These are phyloP conservation scores for Bondarzewia mesenterica DNA, from an alignment of 1,284 basidiomycete species.

Conservation along the genomic window DNA sequence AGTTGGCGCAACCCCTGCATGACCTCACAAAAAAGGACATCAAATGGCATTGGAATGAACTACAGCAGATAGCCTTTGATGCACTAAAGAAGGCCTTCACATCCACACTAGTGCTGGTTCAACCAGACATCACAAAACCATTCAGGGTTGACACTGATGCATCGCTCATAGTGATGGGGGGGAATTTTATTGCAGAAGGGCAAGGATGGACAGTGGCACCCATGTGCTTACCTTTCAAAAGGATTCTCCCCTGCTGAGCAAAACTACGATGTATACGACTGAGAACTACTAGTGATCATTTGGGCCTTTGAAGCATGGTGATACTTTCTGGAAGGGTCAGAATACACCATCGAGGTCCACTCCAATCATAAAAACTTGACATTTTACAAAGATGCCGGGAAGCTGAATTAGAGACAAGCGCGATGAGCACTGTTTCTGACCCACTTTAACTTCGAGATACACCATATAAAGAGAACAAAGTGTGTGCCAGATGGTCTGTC, in stretches of 20 bases:
- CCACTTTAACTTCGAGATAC: slow-evolving; percentile 13
- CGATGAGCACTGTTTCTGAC: slow-evolving; percentile 20
- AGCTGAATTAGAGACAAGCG: slow-evolving; percentile 26
- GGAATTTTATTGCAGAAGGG: slow-evolving; percentile 1
- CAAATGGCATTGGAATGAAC: slow-evolving; percentile 16
- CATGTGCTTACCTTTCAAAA: slow-evolving; percentile 7
- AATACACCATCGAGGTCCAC: slow-evolving; percentile 13
- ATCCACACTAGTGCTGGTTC: neutral
- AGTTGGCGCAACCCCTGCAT: neutral
- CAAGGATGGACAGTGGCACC: slow-evolving; percentile 4
- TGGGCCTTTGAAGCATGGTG: slow-evolving; percentile 10
- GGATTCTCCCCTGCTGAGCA: slow-evolving; percentile 4
- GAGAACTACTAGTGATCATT: slow-evolving; percentile 12
- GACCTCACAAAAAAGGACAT: slow-evolving; percentile 5
- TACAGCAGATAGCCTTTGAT: slow-evolving; percentile 23
- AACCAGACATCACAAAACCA: slow-evolving; percentile 2
- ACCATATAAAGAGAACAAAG: neutral
- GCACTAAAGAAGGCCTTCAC: slow-evolving; percentile 15
- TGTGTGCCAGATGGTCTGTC: slow-evolving; percentile 7
- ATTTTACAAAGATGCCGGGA: slow-evolving; percentile 20
- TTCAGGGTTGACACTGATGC: slow-evolving; percentile 1
- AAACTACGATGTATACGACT: slow-evolving; percentile 13
- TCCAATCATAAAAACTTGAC: slow-evolving; percentile 26
- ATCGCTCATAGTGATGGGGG: slow-evolving; percentile 2
- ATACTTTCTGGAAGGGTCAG: slow-evolving; percentile 20